Evolutionary conservation across 2,329 filamentous ascomycete genomes (phyloP).

Genomic region (Cladophialophora exuberans): DNA sequence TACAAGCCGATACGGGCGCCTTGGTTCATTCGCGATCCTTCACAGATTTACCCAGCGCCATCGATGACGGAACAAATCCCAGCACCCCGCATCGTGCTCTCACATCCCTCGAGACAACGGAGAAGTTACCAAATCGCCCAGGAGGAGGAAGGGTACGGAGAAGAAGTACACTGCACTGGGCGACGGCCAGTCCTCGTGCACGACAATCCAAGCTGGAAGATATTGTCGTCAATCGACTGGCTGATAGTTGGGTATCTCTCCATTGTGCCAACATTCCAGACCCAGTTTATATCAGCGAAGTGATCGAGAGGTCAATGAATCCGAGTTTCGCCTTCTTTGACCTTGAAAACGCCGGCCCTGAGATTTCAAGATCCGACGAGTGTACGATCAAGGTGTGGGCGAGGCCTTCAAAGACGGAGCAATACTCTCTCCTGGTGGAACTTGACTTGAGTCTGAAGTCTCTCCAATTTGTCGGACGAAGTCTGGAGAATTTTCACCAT

Average conservation of each 20-base stretch:
- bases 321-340: conserved; percentile 89
- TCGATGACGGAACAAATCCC: conserved; percentile 24
- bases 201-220: conserved; percentile 78
- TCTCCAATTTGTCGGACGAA: conserved; percentile 77
- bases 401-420: conserved; percentile 55
- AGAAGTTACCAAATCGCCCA: conserved; percentile 38
- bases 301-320: conserved; percentile 79
- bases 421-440: conserved; percentile 70
- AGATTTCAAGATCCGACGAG: conserved; percentile 66
- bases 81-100: conserved; percentile 28
- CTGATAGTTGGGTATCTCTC: conserved; percentile 87
- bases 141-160: conserved; percentile 48
- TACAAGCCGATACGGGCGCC: conserved; percentile 52
- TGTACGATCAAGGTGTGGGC: conserved; percentile 77
- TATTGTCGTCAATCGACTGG: conserved; percentile 70
- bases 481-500: conserved; percentile 65
- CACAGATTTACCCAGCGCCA: conserved; percentile 23
- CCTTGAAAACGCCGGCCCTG: conserved; percentile 64
- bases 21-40: conserved; percentile 64
- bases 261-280: conserved; percentile 69
- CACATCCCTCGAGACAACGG: conserved; percentile 30
- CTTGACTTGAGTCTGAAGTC: conserved; percentile 71
- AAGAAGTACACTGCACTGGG: conserved; percentile 67
- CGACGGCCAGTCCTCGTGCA: conserved; percentile 58
- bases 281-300: conserved; percentile 89